Base-by-base conservation (phyloP, 805 yeast species). In the Yamadazyma endophytica region DNA sequence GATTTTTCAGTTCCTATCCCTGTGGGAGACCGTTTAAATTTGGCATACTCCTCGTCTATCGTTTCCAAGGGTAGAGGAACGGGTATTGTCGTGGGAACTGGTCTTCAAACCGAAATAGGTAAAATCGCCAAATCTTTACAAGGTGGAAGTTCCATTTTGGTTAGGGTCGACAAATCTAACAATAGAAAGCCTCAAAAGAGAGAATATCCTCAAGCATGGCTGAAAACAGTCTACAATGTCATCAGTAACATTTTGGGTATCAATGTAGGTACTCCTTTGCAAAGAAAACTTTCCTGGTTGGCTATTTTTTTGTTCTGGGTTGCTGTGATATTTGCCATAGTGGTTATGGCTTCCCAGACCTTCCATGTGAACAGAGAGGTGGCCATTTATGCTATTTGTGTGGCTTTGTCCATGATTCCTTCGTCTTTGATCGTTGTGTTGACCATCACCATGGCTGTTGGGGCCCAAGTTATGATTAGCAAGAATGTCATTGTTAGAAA, bases 251-350 rank as follows among this genome's bases (percentile, higher is more conserved):
- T 68, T 23, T 65, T 71, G 32, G 73, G 77, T 33, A 55, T 66
- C 14, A 62, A 58, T 14, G 72, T 68, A 12, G 66, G 66, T 47
- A 73, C 76, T 42, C 69, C 54, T 38, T 66, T 55, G 49, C 74
- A 54, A 52, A 44, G 75, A 61, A 41, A 63, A 47, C 36, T 75
- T 54, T 49, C 70, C 41, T 47, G 73, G 75, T 38, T 61, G 49
- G 77, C 76, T 4, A 73, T 73, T 21, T 59, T 69, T 32, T 63
- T 70, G 35, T 71, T 71, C 40, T 67, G 70, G 53, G 65, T 71
- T 4, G 66, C 66, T 2, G 64, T 60, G 6, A 18, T 60, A 13
- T 58, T 60, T 47, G 66, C 66, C 5, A 58, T 60, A 26, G 52
- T 60, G 8, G 66, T 60, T 3, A 58, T 60, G 64, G 64, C 48